A percentile compares a stretch with the other conserved stretches of the same genome.
Conservation (phyloP, 805 yeast species). For the Sugiyamaella floridensis region DNA sequence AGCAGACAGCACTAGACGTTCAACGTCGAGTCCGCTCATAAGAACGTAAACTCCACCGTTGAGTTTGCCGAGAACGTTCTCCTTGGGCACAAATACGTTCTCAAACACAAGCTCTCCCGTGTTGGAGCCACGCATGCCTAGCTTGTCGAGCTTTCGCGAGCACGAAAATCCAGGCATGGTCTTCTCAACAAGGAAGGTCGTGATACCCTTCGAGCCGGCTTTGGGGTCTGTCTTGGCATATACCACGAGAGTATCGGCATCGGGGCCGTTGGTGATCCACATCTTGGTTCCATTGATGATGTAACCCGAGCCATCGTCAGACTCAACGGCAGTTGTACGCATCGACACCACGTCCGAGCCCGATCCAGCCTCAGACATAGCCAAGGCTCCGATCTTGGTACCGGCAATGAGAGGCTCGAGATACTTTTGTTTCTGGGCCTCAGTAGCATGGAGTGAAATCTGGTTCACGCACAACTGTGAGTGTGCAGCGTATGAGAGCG, state of each 20-base stretch:
- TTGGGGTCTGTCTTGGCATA: slow-evolving; percentile 29
- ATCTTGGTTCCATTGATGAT: slow-evolving; percentile 28
- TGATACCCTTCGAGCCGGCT: slow-evolving; percentile 28
- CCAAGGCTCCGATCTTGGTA: slow-evolving; percentile 27
- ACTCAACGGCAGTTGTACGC: slow-evolving; percentile 26
- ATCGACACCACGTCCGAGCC: slow-evolving; percentile 30
- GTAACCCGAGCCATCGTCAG: slow-evolving; percentile 26
- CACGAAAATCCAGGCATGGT: slow-evolving; percentile 26
- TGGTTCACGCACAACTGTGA: slow-evolving; percentile 31
- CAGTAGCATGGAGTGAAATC: slow-evolving; percentile 25
- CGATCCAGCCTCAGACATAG: slow-evolving; percentile 31
- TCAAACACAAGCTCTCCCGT: slow-evolving; percentile 31
- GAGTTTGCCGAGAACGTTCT: slow-evolving; percentile 26
- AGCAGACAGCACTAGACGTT: slow-evolving; percentile 28
- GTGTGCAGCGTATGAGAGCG: slow-evolving; percentile 29
- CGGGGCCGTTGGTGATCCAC: slow-evolving; percentile 33
- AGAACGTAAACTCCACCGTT: slow-evolving; percentile 28
- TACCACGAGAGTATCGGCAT: slow-evolving; percentile 28
- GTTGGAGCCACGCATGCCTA: slow-evolving; percentile 32
- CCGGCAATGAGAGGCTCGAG: slow-evolving; percentile 28
- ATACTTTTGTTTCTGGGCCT: slow-evolving; percentile 26
- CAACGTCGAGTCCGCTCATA: slow-evolving; percentile 29
- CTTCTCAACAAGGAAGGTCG: slow-evolving; percentile 29
- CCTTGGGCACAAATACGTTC: slow-evolving; percentile 28
- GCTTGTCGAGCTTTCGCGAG: slow-evolving; percentile 29